phyloP scores from a whole-genome alignment of 108 stramenopile genomes.

The Nannochloropsis salina region DNA sequence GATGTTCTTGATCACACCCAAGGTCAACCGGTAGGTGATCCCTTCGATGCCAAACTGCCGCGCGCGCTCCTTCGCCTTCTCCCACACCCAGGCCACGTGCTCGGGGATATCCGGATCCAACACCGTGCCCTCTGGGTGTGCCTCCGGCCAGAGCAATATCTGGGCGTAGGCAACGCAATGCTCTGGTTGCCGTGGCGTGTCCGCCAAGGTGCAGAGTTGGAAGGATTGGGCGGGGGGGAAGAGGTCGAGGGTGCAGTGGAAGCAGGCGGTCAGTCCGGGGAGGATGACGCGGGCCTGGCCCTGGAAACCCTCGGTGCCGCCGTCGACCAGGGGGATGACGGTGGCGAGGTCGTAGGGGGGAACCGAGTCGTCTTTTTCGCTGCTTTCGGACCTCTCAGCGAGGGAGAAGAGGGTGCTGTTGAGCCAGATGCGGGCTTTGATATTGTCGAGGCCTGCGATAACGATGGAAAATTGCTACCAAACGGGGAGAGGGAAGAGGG shows the following conservation, averaged over 20 bases:
- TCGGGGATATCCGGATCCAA: conserved; percentile 18
- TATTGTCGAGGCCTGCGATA: conserved; percentile 93
- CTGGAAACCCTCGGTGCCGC: conserved; percentile 96
- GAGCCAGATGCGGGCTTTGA: conserved; percentile 91
- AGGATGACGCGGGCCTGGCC: conserved; percentile 96
- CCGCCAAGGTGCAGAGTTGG: conserved; percentile 95
- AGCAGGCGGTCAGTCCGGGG: conserved; percentile 91
- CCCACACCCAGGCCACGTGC: conserved; percentile 34
- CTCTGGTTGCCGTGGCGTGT: conserved; percentile 94
- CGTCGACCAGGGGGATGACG: conserved; percentile 95
- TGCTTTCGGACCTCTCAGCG: conserved; percentile 28
- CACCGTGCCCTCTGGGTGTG: conserved; percentile 61
- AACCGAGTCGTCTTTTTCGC: background rate
- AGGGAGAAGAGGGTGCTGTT: conserved; percentile 67
- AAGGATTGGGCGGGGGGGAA: conserved; percentile 89
- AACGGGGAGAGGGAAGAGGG: background rate
- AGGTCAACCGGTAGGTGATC: conserved; percentile 47
- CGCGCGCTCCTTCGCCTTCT: conserved; percentile 19
- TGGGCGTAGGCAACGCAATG: conserved; percentile 97
- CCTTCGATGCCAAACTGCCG: conserved; percentile 44
- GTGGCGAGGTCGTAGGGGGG: conserved; percentile 47
- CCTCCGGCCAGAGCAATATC: conserved; percentile 78
- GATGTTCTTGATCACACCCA: conserved; percentile 57
- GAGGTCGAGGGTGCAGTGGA: conserved; percentile 90
- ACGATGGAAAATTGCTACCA: conserved; percentile 68